A percentile compares a stretch with the other conserved stretches of the same genome.
phyloP scores from a whole-genome alignment of 164 flowering plant species.

The Magnolia sinica region DNA sequence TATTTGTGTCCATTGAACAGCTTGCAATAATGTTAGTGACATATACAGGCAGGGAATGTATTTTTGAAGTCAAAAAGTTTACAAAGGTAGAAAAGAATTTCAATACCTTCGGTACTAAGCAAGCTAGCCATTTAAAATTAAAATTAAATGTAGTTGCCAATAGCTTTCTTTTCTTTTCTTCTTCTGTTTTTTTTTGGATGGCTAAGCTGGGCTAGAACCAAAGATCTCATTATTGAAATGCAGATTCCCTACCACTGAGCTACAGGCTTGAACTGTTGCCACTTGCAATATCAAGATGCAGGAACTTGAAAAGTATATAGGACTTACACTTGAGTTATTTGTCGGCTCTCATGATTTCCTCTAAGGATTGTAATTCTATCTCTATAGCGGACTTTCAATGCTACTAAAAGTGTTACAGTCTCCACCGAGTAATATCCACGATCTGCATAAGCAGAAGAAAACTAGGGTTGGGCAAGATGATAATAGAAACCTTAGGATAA shows the following conservation, averaged over 20 bases:
- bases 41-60: no score
- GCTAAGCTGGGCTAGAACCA: neutral
- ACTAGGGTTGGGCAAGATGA: neutral
- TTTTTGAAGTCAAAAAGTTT: no score
- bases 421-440: slow-evolving; percentile 55
- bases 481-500: neutral
- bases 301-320: slow-evolving; percentile 9
- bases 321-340: slow-evolving; percentile 51
- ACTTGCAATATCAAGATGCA: slow-evolving; percentile 2
- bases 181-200: neutral
- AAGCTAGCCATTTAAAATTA: neutral
- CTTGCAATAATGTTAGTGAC: no score
- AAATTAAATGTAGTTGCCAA: no score
- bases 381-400: slow-evolving; percentile 47
- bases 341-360: slow-evolving; percentile 50
- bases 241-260: neutral
- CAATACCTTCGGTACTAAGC: neutral
- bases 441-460: slow-evolving; percentile 31
- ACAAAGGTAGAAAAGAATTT: neutral
- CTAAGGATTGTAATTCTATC: slow-evolving; percentile 46
- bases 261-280: neutral
- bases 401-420: slow-evolving; percentile 45
- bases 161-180: neutral
- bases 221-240: neutral
- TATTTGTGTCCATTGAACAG: no score